phyloP scores from a whole-genome alignment of 805 yeast genomes.

The Saturnispora silvae region DNA sequence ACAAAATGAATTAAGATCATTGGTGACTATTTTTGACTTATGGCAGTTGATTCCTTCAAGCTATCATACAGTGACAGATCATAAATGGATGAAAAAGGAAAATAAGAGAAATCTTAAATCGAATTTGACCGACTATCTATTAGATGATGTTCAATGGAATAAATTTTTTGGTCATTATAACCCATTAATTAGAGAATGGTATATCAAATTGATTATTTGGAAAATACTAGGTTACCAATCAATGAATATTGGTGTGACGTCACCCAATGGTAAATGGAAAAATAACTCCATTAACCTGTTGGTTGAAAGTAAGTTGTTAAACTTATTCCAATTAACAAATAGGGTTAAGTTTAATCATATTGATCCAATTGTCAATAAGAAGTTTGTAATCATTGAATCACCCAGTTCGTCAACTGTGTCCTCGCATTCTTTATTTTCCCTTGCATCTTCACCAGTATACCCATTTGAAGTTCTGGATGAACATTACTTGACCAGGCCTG shows the following conservation, averaged over 20 bases:
- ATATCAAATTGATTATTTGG: constrained; percentile 59
- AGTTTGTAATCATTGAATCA: constrained; percentile 29
- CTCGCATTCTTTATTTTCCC: constrained; percentile 19
- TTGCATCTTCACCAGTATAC: constrained; percentile 34
- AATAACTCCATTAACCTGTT: constrained; percentile 10
- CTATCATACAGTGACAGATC: constrained; percentile 4
- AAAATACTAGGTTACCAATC: constrained; percentile 32
- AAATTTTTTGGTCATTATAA: constrained; percentile 67
- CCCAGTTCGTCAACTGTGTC: background rate
- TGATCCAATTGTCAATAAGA: constrained; percentile 38
- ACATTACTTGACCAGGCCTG: constrained; percentile 35
- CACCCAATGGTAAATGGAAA: constrained; percentile 8
- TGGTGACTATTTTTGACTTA: constrained; percentile 58
- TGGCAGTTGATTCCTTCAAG: constrained; percentile 57
- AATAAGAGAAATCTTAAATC: constrained; percentile 32
- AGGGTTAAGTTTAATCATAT: constrained; percentile 17
- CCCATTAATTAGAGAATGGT: constrained; percentile 64
- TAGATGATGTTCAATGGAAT: constrained; percentile 40
- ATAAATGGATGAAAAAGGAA: constrained; percentile 28
- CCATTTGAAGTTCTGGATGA: constrained; percentile 60
- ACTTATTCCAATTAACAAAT: constrained; percentile 19
- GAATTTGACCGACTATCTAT: constrained; percentile 44
- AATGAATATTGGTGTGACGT: constrained; percentile 6
- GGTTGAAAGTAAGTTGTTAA: constrained; percentile 26
- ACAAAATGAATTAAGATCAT: constrained; percentile 49